These are phyloP conservation scores for Umbellularia californica DNA, from an alignment of 164 flowering plant genomes.

Conservation along the genomic window DNA sequence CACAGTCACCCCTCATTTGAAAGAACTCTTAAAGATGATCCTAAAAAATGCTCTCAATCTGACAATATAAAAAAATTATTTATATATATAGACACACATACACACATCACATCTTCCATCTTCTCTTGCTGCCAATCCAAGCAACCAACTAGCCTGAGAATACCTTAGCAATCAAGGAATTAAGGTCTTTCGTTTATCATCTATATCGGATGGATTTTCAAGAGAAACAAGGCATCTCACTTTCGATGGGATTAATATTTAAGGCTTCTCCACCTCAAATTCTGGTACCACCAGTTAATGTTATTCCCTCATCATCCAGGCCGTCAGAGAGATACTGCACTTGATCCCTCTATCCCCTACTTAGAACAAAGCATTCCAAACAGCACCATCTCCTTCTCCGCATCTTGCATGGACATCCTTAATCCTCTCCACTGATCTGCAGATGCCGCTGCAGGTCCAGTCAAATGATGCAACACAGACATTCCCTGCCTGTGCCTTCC, in stretches of 20 bases:
- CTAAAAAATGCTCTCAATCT: not conserved
- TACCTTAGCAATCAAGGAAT: not conserved
- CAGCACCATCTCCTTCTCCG: constrained; percentile 74
- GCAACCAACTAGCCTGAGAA: not conserved
- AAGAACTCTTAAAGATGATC: not conserved
- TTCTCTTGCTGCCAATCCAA: not conserved
- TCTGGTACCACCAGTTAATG: no score
- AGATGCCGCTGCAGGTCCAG: constrained; percentile 94
- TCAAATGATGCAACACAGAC: constrained; percentile 80
- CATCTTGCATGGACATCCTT: constrained; percentile 69
- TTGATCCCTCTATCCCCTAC: not conserved
- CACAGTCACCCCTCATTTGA: not conserved
- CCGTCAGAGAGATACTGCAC: not conserved
- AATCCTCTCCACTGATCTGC: constrained; percentile 77
- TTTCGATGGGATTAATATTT: not conserved
- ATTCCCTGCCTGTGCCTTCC: constrained; percentile 86
- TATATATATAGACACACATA: not conserved
- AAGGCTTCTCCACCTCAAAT: no score
- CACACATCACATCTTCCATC: not conserved
- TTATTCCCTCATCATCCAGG: no score
- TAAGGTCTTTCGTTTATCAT: not conserved
- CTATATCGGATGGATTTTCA: not conserved
- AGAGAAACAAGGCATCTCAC: not conserved
- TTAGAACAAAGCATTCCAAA: constrained; percentile 58
- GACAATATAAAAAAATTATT: not conserved